Base-by-base conservation (phyloP, 1,284 basidiomycete species). In the Pholiota adiposa region DNA sequence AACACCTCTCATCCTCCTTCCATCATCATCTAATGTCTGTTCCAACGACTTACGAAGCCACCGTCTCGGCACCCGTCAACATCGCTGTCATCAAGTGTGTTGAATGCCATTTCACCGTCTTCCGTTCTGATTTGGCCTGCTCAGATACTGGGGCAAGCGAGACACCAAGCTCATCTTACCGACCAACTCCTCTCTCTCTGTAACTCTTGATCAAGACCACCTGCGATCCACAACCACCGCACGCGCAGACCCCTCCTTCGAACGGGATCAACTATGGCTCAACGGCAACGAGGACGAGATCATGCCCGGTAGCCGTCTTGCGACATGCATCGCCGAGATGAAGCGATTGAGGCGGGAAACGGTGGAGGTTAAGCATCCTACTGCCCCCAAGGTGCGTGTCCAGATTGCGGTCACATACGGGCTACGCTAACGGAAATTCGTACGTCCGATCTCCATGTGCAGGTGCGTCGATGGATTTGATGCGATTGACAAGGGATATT, bases 91-190 rank as follows among this genome's bases (percentile, higher is more conserved):
- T 97, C 81, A 98, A 98, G 94, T 95, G 64, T 70, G 86, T 71
- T 31, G 16, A 51, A 43, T 16, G 48, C 18, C n/a, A 54, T n/a
- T n/a, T 38, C 34, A 21, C n/a, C 34, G 4, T 27, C 25, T 14
- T 14, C 34, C 44, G 19, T 23, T 33, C 44, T 49, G 9, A 31
- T 44, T 12, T 44, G 18, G 36, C 25, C 14, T 4, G 53, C 69
- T 21, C 62, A 96, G 94, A 73, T 97, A 96, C 81, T 99, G 97
- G 97, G 97, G 97, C 66, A 99, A 99, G 79, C 91, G 96, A 65
- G 92, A 98, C 77, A 96, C 94, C 8, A 87, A 89, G 67, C 88
- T 99, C 65, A 98, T 98, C 72, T 83, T 99, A 56, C 97, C 97
- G 29, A 98, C 96, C 67, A 99, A 99, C 79, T 95, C 95, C 5